phyloP scores from a whole-genome alignment of 495 filamentous ascomycete genomes.

The Lasiosphaeriaceae sp. region DNA sequence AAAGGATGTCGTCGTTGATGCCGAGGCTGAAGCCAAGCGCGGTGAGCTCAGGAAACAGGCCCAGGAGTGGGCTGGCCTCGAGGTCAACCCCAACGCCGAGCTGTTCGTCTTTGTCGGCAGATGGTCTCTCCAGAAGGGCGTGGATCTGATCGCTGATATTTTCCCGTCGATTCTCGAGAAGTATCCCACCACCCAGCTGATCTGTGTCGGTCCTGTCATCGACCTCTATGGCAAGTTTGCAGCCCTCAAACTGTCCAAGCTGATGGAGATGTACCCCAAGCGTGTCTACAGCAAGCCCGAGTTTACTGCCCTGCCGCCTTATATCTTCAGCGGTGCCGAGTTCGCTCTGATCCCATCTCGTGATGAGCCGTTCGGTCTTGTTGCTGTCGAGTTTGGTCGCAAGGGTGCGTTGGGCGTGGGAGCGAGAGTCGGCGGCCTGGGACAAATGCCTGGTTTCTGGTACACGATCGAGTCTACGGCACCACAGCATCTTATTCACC shows the following conservation, averaged over 20 bases:
- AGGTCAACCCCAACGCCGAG: slow-evolving; percentile 61
- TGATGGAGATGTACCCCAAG: slow-evolving; percentile 71
- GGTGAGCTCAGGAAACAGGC: slow-evolving; percentile 59
- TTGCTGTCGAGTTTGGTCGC: slow-evolving; percentile 75
- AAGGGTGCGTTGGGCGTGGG: slow-evolving; percentile 74
- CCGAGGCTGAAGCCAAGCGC: slow-evolving; percentile 51
- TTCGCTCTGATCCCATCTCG: slow-evolving; percentile 74
- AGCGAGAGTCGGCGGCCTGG: slow-evolving; percentile 51
- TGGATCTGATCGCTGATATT: slow-evolving; percentile 73
- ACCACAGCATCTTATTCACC: slow-evolving; percentile 63
- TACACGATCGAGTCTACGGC: slow-evolving; percentile 64
- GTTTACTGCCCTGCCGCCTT: slow-evolving; percentile 67
- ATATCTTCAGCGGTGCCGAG: slow-evolving; percentile 71
- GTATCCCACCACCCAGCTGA: slow-evolving; percentile 61
- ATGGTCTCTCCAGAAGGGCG: slow-evolving; percentile 74
- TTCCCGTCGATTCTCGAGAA: slow-evolving; percentile 66
- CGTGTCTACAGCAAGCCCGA: slow-evolving; percentile 71
- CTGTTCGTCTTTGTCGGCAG: slow-evolving; percentile 72
- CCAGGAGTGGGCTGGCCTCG: slow-evolving; percentile 68
- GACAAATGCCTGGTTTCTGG: slow-evolving; percentile 68
- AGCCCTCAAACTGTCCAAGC: slow-evolving; percentile 62
- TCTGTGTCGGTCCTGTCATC: slow-evolving; percentile 68
- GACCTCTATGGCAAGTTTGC: slow-evolving; percentile 77
- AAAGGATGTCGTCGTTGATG: slow-evolving; percentile 53
- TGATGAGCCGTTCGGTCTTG: slow-evolving; percentile 75